Evolutionary conservation across 2,329 filamentous ascomycete genomes (phyloP).

Genomic region (Cryphonectria naterciae): DNA sequence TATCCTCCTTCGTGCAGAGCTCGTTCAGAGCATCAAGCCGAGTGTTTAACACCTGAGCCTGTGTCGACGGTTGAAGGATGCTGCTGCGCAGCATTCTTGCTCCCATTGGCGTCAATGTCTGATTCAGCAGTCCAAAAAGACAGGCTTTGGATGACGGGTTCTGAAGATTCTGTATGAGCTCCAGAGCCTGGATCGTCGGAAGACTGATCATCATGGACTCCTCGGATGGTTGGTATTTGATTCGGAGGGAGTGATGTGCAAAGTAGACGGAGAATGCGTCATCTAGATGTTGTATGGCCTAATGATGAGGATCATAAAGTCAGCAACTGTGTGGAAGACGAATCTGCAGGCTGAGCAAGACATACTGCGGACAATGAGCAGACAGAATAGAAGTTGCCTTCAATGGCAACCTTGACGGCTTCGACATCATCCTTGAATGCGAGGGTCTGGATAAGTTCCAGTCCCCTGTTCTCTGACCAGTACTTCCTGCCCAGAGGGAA

Average conservation of each 20-base stretch:
- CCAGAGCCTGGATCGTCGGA: constrained; percentile 82
- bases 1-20: constrained; percentile 77
- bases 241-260: constrained; percentile 76
- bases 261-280: constrained; percentile 70
- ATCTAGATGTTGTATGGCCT: constrained; percentile 84
- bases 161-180: constrained; percentile 86
- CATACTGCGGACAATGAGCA: constrained; percentile 82
- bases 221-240: constrained; percentile 85
- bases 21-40: constrained; percentile 86
- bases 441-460: constrained; percentile 78
- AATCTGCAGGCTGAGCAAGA: background rate
- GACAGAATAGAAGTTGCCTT: constrained; percentile 84
- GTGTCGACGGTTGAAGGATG: constrained; percentile 85
- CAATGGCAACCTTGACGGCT: constrained; percentile 75
- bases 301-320: background rate
- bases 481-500: constrained; percentile 73
- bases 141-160: constrained; percentile 79
- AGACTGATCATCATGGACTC: constrained; percentile 96
- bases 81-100: constrained; percentile 80
- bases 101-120: constrained; percentile 88
- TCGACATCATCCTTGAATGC: constrained; percentile 81
- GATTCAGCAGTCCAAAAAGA: constrained; percentile 82
- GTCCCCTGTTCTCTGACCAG: constrained; percentile 79
- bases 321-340: accelerated
- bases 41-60: constrained; percentile 65